Conservation (phyloP, 768 basidiomycete species). For the Jaapia argillacea region DNA sequence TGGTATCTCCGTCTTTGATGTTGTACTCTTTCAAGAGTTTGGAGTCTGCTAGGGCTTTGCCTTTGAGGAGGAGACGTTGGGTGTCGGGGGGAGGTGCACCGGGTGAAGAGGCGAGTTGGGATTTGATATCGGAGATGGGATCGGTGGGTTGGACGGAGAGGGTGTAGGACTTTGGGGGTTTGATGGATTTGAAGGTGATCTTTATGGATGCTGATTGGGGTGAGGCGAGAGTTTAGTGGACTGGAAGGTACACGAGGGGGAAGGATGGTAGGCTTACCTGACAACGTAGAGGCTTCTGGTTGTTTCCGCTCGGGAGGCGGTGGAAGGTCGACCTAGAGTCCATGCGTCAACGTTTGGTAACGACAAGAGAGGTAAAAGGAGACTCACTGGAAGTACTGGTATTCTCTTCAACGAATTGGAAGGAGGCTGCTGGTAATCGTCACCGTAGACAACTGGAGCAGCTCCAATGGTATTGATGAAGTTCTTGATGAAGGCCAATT, state of each 20-base stretch:
- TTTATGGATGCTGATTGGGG: conserved; percentile 34
- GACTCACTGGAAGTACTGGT: conserved; percentile 56
- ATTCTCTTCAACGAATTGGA: conserved; percentile 57
- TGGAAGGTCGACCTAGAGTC: conserved; percentile 45
- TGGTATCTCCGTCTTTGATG: conserved; percentile 67
- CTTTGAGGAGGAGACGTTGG: conserved; percentile 86
- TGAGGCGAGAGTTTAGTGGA: conserved; percentile 1
- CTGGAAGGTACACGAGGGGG: too few relatives aligned
- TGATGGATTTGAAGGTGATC: conserved; percentile 85
- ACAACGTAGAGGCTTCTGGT: conserved; percentile 22
- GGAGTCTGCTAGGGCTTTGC: conserved; percentile 83
- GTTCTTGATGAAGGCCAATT: conserved; percentile 54
- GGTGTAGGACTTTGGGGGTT: conserved; percentile 71
- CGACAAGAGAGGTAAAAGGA: conserved; percentile 5
- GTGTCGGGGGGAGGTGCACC: conserved; percentile 68
- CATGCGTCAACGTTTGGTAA: conserved; percentile 1
- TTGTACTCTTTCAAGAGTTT: conserved; percentile 90
- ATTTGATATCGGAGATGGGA: conserved; percentile 72
- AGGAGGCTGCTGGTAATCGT: conserved; percentile 72
- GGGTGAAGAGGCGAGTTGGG: conserved; percentile 54
- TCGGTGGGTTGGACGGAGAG: conserved; percentile 74
- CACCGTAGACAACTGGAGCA: conserved; percentile 57
- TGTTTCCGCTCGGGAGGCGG: conserved; percentile 45
- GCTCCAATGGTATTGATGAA: conserved; percentile 53
- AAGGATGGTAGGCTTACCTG: conserved; percentile 5